Conservation (phyloP, 2,329 filamentous ascomycete genomes). For the Trichoderma citrinoviride region DNA sequence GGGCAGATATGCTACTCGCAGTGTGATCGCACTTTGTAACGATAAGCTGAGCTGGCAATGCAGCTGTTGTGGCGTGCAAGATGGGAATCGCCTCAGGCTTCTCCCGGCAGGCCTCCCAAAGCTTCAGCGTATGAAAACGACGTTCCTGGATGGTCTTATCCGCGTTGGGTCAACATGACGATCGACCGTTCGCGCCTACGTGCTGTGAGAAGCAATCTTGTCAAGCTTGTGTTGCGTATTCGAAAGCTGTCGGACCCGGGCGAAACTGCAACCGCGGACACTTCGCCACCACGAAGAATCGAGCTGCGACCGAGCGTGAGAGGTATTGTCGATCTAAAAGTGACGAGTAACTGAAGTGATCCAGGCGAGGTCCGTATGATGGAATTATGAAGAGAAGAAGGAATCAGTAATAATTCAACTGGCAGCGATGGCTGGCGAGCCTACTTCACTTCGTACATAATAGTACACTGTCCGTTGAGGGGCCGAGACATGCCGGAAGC, state of each 20-base stretch:
- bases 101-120: neutral
- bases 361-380: neutral
- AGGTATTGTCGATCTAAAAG: neutral
- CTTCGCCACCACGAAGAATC: neutral
- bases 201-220: neutral
- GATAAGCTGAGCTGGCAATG: slow-evolving; percentile 7
- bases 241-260: slow-evolving; percentile 2
- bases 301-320: neutral
- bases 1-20: neutral
- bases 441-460: too few species aligned
- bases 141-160: neutral
- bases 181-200: neutral
- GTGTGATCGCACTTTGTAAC: neutral
- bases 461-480: neutral
- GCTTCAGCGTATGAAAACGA: neutral
- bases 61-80: slow-evolving; percentile 3
- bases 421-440: neutral
- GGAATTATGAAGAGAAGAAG: neutral
- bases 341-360: neutral
- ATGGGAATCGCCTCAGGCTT: neutral
- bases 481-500: neutral
- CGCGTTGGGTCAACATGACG: neutral
- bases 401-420: neutral
- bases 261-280: neutral
- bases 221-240: neutral